Evolutionary conservation across 2,329 filamentous ascomycete species (phyloP), one percentile per base, ranked within the genome.

Genomic region (Xylariaceae sp.): DNA sequence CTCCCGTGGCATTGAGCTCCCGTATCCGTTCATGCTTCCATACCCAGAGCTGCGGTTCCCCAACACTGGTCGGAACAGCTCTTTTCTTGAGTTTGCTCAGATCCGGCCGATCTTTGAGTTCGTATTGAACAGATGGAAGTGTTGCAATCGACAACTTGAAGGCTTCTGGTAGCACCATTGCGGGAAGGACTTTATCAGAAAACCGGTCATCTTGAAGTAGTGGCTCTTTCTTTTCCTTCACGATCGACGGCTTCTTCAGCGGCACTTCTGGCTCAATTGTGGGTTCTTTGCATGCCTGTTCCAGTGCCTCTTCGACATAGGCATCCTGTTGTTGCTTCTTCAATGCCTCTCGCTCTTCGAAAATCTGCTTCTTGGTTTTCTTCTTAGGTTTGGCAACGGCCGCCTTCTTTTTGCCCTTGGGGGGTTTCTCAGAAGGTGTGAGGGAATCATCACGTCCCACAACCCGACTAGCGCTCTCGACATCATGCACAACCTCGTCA

Each of bases 301-400:
- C 62, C 42, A 69, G 55, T 47, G 66, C 65, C 58, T 75, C 75
- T 49, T 76, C 73, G 39, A 75, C 74, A 38, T 66, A 74, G 46
- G 64, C 73, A 58, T 70, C 71, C 53, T 78, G 75, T 50, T 81
- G 76, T 49, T 80, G 74, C 68, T 88, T 90, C 73, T 81, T 89
- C 73, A 89, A 89, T 4, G 77, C 57, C 64, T 66, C 64, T 6
- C 61, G 62, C 48, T 67, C 65, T 47, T 66, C 65, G 30, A 66
- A 64, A 14, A 67, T 51, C 47, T 67, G 65, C 44, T 85, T 86
- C 40, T 71, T 63, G 36, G 75, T 74, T 67, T 83, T 85, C 67
- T 80, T 82, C 65, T 81, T 80, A 1, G 68, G 62, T 58, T 79
- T 80, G 30, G 71, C 66, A 10, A 62, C 66, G 14, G 70, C 68